A percentile compares a stretch with the other conserved stretches of the same genome.
phyloP scores from a whole-genome alignment of 345 rosid species.

The Populus pruinosa region DNA sequence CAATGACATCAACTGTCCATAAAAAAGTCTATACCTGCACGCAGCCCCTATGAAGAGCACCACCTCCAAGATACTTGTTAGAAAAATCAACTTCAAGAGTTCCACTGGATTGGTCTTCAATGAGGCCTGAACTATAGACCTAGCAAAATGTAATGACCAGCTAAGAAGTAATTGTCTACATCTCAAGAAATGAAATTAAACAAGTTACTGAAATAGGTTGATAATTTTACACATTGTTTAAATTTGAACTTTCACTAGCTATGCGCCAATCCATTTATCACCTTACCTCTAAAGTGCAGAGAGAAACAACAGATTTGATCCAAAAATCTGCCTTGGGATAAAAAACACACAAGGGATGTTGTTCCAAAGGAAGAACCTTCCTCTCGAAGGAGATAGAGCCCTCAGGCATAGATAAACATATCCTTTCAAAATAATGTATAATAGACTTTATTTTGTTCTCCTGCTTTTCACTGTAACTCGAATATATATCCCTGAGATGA shows the following conservation, averaged over 20 bases:
- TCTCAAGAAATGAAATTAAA: constrained; percentile 5
- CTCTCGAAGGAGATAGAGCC: constrained; percentile 84
- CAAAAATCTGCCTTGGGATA: constrained; percentile 61
- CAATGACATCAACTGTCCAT: neutral
- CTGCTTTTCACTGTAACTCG: constrained; percentile 55
- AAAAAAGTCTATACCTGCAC: constrained; percentile 54
- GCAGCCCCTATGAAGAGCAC: constrained; percentile 82
- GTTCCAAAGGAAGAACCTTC: constrained; percentile 59
- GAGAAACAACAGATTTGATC: constrained; percentile 57
- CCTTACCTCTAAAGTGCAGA: constrained; percentile 71
- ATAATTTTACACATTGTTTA: neutral
- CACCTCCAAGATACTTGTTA: constrained; percentile 84
- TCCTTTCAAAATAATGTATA: constrained; percentile 73
- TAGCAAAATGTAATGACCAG: constrained; percentile 18
- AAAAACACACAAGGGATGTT: constrained; percentile 17
- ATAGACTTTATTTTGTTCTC: constrained; percentile 76
- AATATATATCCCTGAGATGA: constrained; percentile 62
- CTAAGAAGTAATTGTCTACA: neutral
- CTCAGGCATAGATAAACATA: constrained; percentile 50
- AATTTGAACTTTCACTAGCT: neutral
- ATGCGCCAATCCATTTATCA: neutral
- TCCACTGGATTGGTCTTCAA: constrained; percentile 66
- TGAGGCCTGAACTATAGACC: constrained; percentile 57
- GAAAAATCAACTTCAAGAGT: constrained; percentile 93
- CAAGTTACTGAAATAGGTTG: neutral